A percentile compares a stretch with the other conserved stretches of the same genome.
phyloP scores from a whole-genome alignment of 148 eudicot species.

The Beta vulgaris region DNA sequence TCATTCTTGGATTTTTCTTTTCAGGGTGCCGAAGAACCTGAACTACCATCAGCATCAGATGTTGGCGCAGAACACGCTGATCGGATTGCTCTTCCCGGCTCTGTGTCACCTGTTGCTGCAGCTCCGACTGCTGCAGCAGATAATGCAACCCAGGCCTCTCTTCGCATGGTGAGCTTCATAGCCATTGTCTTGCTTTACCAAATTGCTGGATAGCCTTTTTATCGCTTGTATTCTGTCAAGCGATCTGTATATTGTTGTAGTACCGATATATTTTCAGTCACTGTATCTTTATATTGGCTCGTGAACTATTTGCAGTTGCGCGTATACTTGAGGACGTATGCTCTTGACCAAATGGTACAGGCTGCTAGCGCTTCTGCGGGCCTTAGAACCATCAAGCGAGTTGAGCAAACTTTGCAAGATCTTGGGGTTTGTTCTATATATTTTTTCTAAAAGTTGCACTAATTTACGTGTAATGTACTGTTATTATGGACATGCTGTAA shows the following conservation, averaged over 20 bases:
- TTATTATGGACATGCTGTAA: background rate
- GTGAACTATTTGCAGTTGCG: constrained; percentile 62
- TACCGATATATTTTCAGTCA: background rate
- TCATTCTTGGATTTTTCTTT: constrained; percentile 17
- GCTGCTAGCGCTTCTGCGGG: constrained; percentile 95
- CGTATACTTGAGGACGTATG: constrained; percentile 87
- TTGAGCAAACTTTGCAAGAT: constrained; percentile 95
- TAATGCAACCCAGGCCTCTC: constrained; percentile 66
- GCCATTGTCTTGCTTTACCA: background rate
- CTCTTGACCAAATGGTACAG: constrained; percentile 97
- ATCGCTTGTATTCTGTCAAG: background rate
- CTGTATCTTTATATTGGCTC: constrained; percentile 9
- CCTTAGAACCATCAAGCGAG: constrained; percentile 88
- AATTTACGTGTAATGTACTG: background rate
- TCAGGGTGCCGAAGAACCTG: constrained; percentile 61
- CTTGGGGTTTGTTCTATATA: constrained; percentile 75
- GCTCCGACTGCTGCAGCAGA: constrained; percentile 54
- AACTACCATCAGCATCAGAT: constrained; percentile 41
- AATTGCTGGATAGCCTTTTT: background rate
- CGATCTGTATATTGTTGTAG: background rate
- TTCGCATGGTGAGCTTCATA: constrained; percentile 61
- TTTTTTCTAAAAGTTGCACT: constrained; percentile 13
- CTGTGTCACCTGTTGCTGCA: constrained; percentile 48
- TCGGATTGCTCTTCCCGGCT: constrained; percentile 35
- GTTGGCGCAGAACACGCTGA: constrained; percentile 42